phyloP scores from a whole-genome alignment of 768 basidiomycete species.

The Cystofilobasidium macerans region DNA sequence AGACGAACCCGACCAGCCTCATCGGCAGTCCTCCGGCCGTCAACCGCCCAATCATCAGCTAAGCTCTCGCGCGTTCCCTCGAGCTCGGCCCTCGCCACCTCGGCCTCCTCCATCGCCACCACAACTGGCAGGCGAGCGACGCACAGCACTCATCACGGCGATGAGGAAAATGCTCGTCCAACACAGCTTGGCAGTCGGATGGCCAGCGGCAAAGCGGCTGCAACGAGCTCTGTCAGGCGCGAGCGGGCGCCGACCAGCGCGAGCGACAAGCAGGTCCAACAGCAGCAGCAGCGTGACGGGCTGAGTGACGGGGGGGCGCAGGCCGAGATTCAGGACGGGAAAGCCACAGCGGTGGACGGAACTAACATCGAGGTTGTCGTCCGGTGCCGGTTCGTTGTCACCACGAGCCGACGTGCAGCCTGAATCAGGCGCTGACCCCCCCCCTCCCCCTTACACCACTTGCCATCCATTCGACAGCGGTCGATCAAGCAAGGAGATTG shows the following conservation, averaged over 20 bases:
- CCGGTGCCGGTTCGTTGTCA: conserved; percentile 60
- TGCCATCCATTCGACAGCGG: conserved; percentile 29
- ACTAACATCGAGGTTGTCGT: conserved; percentile 86
- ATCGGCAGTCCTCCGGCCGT: not conserved
- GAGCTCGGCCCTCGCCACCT: too few relatives aligned
- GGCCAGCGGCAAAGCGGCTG: too few relatives aligned
- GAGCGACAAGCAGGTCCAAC: not conserved
- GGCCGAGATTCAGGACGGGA: not conserved
- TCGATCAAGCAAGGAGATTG: conserved; percentile 72
- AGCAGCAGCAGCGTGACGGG: not conserved
- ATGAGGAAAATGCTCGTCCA: too few relatives aligned
- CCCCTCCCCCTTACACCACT: not conserved
- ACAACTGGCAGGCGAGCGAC: too few relatives aligned
- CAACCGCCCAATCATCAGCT: not conserved
- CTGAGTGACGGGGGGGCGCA: too few relatives aligned
- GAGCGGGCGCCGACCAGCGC: not conserved
- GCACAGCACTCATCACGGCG: too few relatives aligned
- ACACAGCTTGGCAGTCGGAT: too few relatives aligned
- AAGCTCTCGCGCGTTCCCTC: not conserved
- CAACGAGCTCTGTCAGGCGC: too few relatives aligned
- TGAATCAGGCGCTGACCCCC: not conserved
- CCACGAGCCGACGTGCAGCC: too few relatives aligned
- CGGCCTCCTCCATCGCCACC: too few relatives aligned
- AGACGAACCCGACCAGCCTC: too few relatives aligned
- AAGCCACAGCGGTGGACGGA: not conserved